These are phyloP conservation scores for Spergularia marina DNA, from an alignment of 148 eudicot species.

Conservation along the genomic window DNA sequence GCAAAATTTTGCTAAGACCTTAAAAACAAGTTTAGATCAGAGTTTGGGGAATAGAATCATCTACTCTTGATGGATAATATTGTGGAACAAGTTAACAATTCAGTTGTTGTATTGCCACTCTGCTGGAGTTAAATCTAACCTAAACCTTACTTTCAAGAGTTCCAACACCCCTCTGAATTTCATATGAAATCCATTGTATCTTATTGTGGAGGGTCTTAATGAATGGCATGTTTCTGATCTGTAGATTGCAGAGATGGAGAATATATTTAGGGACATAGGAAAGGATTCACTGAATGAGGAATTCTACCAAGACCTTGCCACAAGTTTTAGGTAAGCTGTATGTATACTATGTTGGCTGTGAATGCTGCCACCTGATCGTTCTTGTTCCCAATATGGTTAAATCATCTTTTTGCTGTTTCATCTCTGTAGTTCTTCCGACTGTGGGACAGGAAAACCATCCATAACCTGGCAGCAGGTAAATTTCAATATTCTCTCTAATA, in stretches of 20 bases:
- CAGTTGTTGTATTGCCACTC: background rate
- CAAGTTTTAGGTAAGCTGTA: slow-evolving; percentile 71
- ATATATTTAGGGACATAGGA: slow-evolving; percentile 50
- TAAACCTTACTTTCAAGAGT: background rate
- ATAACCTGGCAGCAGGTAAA: slow-evolving; percentile 64
- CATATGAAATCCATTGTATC: background rate
- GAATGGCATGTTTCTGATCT: background rate
- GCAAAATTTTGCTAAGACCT: too few relatives aligned
- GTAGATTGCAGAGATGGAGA: slow-evolving; percentile 67
- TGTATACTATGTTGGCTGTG: background rate
- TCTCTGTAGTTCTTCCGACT: slow-evolving; percentile 50
- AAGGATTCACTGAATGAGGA: slow-evolving; percentile 48
- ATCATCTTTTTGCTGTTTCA: slow-evolving; percentile 14
- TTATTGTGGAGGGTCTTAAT: slow-evolving; percentile 2
- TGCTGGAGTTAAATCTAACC: background rate
- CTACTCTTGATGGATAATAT: too few relatives aligned
- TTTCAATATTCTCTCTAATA: background rate
- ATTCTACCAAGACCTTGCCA: slow-evolving; percentile 70
- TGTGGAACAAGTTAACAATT: too few relatives aligned
- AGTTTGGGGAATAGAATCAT: too few relatives aligned
- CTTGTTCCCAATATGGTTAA: background rate
- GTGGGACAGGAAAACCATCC: slow-evolving; percentile 48
- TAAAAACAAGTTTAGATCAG: too few relatives aligned
- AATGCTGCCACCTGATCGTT: background rate
- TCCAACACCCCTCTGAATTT: background rate